Percentiles rank a stretch among this genome's conserved stretches.
These are phyloP conservation scores for Lasiodiplodia citricola DNA, from an alignment of 2,329 filamentous ascomycete genomes.

Conservation along the genomic window DNA sequence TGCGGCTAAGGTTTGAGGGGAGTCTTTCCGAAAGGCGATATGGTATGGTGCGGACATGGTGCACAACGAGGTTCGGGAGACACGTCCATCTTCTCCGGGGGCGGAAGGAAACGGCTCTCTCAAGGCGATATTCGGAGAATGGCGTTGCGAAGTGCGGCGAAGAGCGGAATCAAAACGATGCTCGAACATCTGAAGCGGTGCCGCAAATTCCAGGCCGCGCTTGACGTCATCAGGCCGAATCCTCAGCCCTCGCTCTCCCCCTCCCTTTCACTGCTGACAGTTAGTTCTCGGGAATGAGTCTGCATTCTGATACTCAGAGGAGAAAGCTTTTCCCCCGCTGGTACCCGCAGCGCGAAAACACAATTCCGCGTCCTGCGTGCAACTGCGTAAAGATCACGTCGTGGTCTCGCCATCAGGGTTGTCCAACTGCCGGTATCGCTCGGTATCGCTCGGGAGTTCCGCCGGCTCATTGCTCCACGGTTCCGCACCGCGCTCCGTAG, in stretches of 20 bases:
- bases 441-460: neutral
- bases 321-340: neutral
- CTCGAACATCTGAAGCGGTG: neutral
- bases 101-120: neutral
- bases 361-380: neutral
- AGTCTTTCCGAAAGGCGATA: neutral
- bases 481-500: neutral
- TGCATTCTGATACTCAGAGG: neutral
- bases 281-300: neutral
- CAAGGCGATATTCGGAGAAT: neutral
- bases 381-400: neutral
- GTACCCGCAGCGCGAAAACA: neutral
- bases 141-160: neutral
- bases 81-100: neutral
- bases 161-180: neutral
- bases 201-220: neutral
- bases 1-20: no score
- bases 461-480: neutral
- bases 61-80: neutral
- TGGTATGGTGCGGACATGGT: neutral
- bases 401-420: neutral
- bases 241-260: neutral
- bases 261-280: neutral
- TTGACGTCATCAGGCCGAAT: neutral
- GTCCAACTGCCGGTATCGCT: neutral